Base-by-base conservation (phyloP, 2,329 filamentous ascomycete species). In the Nemania abortiva region DNA sequence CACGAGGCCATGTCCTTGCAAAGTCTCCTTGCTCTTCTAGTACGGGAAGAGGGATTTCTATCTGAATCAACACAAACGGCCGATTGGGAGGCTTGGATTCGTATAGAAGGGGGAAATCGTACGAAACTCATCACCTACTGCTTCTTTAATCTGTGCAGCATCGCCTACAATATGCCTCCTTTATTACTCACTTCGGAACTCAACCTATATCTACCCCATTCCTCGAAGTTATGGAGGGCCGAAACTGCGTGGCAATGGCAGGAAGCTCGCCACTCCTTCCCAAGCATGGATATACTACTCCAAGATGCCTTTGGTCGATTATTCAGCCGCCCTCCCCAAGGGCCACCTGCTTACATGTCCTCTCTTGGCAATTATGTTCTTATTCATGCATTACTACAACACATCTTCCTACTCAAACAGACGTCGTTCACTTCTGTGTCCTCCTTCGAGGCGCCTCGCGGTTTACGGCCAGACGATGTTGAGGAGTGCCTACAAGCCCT, bases 311-410 rank as follows among this genome's bases (percentile, higher is more conserved):
- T 91, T 56, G 83, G 84, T 5, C 81, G 85, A 49, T 80, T 90
- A 0, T 83, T 91, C 42, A 83, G 86, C 29, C 84, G 88, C 42
- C 80, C 83, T 2, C 81, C 82, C 0, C 84, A 87, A 69, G 82
- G 81, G 0, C 81, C 86, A 0, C 84, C 84, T 0, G 79, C 83
- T 0, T 84, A 85, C 53, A 82, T 88, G 65, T 88, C 87, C 0
- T 88, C 89, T 0, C 79, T 92, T 6, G 91, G 90, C 0, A 91
- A 91, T 73, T 92, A 93, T 72, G 86, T 92, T 7, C 82, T 94
- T 39, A 90, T 93, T 2, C 90, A 93, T 74, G 90, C 90, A 3
- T 78, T 94, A 27, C 86, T 93, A 11, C 91, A 93, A 74, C 90
- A 92, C 70, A 90, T 93, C 18, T 93, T 90, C 76, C 83, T 92